phyloP scores from a whole-genome alignment of 208 protist species.

The Leishmania martiniquensis region DNA sequence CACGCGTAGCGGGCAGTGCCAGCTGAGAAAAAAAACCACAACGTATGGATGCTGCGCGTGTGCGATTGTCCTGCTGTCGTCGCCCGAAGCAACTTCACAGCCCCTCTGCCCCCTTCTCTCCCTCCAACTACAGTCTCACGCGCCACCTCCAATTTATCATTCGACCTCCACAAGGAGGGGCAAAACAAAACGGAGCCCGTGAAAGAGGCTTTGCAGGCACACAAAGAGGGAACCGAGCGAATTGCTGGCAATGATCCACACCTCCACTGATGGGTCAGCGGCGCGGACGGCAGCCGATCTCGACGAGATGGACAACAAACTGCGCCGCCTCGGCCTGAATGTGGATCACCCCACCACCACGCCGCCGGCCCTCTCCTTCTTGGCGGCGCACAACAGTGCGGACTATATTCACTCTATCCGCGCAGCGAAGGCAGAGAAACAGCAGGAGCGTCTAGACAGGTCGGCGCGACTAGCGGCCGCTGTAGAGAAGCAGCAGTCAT shows the following conservation, averaged over 20 bases:
- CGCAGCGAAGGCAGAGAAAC: slow-evolving; percentile 53
- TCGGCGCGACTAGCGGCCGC: slow-evolving; percentile 53
- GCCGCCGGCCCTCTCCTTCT: background rate
- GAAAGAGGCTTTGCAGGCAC: background rate
- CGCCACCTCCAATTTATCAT: background rate
- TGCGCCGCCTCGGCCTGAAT: slow-evolving; percentile 65
- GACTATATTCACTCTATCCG: slow-evolving; percentile 65
- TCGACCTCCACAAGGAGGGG: too few relatives aligned
- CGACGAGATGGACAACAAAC: slow-evolving; percentile 79
- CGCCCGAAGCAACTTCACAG: background rate
- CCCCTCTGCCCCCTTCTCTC: background rate
- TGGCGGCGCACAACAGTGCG: slow-evolving; percentile 5
- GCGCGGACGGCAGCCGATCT: slow-evolving; percentile 50
- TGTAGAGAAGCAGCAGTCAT: slow-evolving; percentile 40
- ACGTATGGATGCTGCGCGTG: background rate
- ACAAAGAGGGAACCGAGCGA: background rate
- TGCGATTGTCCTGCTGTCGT: background rate
- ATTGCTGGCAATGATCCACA: slow-evolving; percentile 3
- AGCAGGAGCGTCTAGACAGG: slow-evolving; percentile 59
- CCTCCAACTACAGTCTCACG: background rate
- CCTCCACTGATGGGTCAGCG: slow-evolving; percentile 15
- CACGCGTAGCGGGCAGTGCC: background rate
- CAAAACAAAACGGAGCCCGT: background rate
- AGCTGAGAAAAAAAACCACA: background rate
- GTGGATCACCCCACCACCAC: slow-evolving; percentile 20